Percentiles rank a stretch among this genome's conserved stretches.
Evolutionary conservation across 2,329 filamentous ascomycete genomes (phyloP).

Genomic region (Diplodia intermedia): DNA sequence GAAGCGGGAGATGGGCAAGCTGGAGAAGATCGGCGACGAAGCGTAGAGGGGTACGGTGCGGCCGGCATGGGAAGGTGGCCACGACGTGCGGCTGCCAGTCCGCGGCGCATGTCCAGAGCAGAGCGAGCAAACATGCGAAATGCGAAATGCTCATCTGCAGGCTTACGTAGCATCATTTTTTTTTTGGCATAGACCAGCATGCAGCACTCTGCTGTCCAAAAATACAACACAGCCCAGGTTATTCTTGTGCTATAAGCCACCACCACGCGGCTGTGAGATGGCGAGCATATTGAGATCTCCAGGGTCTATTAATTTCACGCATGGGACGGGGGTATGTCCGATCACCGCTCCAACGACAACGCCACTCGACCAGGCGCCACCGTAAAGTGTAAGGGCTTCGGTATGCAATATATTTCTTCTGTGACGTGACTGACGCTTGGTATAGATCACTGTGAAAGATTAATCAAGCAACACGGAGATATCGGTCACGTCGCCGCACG

Average conservation of each 20-base stretch:
- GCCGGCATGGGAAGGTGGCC: background rate
- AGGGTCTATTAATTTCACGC: constrained; percentile 26
- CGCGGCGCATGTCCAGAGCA: constrained; percentile 7
- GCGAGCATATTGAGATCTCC: constrained; percentile 29
- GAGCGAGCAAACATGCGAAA: constrained; percentile 30
- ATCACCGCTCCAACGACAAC: constrained; percentile 54
- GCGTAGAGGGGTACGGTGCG: constrained; percentile 17
- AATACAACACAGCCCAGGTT: constrained; percentile 12
- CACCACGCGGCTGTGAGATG: constrained; percentile 10
- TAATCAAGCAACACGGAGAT: constrained; percentile 82
- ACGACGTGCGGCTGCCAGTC: constrained; percentile 1
- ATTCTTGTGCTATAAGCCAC: constrained; percentile 8
- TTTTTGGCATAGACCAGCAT: constrained; percentile 28
- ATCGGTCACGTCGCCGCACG: constrained; percentile 79
- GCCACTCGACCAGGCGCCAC: constrained; percentile 44
- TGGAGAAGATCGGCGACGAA: constrained; percentile 91
- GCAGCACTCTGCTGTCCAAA: constrained; percentile 21
- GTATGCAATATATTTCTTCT: constrained; percentile 77
- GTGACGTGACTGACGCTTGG: constrained; percentile 80
- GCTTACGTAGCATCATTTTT: constrained; percentile 22
- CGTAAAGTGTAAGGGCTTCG: constrained; percentile 52
- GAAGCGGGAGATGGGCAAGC: constrained; percentile 90
- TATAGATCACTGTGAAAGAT: constrained; percentile 37
- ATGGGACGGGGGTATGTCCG: constrained; percentile 56
- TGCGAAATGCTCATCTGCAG: constrained; percentile 31